Percentiles rank a stretch among this genome's conserved stretches.
Evolutionary conservation across 192 early-diverging fungal species (phyloP).

Genomic region (Gaertneriomyces semiglobifer): DNA sequence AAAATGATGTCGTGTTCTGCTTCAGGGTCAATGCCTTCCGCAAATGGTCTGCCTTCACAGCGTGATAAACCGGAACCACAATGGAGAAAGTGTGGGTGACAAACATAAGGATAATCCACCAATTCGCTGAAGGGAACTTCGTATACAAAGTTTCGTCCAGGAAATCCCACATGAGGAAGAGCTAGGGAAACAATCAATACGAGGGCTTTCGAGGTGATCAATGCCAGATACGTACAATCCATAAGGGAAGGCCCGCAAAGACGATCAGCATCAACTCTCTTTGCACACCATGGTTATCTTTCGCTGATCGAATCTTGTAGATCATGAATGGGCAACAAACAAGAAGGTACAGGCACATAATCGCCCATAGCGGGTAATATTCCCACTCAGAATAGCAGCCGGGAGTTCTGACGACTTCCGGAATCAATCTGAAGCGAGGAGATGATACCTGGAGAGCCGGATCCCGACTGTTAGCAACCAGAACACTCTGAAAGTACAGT

Average conservation of each 20-base stretch:
- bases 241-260: not conserved
- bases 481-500: not conserved
- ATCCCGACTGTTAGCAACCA: not conserved
- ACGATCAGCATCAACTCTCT: constrained; percentile 14
- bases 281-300: constrained; percentile 21
- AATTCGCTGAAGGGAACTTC: constrained; percentile 2
- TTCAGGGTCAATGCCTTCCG: constrained; percentile 7
- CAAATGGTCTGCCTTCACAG: constrained; percentile 6
- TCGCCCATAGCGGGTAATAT: not conserved
- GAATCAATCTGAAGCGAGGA: not conserved
- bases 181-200: constrained; percentile 1
- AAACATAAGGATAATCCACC: constrained; percentile 5
- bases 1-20: constrained; percentile 26
- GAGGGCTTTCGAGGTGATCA: not conserved
- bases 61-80: constrained; percentile 6
- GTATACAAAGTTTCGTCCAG: not conserved
- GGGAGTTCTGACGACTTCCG: not conserved
- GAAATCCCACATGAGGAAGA: constrained; percentile 8
- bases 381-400: constrained; percentile 17
- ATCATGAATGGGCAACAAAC: constrained; percentile 16
- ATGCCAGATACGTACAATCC: constrained; percentile 4
- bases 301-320: constrained; percentile 15
- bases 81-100: constrained; percentile 14
- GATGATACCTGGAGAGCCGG: constrained; percentile 5
- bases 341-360: not conserved